Base-by-base conservation (phyloP, 2,329 filamentous ascomycete species). In the Alternaria angustiovoidea region DNA sequence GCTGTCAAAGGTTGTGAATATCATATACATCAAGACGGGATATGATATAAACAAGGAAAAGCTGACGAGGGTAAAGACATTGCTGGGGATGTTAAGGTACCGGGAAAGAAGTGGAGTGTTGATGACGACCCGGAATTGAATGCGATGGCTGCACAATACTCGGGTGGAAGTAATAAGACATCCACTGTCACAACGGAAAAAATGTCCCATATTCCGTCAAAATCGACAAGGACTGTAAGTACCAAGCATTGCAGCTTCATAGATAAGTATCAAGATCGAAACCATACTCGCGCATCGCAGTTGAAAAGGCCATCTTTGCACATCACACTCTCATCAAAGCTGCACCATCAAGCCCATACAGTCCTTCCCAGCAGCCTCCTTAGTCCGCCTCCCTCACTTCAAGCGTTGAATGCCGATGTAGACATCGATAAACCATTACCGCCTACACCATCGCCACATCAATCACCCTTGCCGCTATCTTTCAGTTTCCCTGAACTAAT, bases 11-110 rank as follows among this genome's bases (percentile, higher is more conserved):
- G 54, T 0, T 64, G 64, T 20, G 41, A 64, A 4, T 66, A 66
- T n/a, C 64, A 66, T 48, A 34, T 59, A 0, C 64, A 66, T 43
- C 43, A 28, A 7, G 28, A 32, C 0, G 62, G 57, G 3, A 2
- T 42, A 11, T 66, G 64, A 30, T 66, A 64, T 14, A 51, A n/a
- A 14, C 5, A 43, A 30, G 43, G 7, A 16, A n/a, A 7, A 7
- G 7, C 24, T n/a, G 9, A 20, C 2, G 22, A 32, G 14, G 18
- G 34, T 7, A 16, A 2, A 9, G 26, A 39, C 12, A 16, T 7
- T 1, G 1, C 32, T 12, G 14, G 32, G 1, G 6, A 12, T 7
- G 7, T 7, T 6, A 12, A 12, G 5, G 12, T 14, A 16, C n/a
- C 20, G 3, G 28, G 7, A 6, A 58, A 24, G 14, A 9, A 20